Percentiles rank a stretch among this genome's conserved stretches.
Evolutionary conservation across 257 asterid species (phyloP).

Genomic region (Primulina tabacum): DNA sequence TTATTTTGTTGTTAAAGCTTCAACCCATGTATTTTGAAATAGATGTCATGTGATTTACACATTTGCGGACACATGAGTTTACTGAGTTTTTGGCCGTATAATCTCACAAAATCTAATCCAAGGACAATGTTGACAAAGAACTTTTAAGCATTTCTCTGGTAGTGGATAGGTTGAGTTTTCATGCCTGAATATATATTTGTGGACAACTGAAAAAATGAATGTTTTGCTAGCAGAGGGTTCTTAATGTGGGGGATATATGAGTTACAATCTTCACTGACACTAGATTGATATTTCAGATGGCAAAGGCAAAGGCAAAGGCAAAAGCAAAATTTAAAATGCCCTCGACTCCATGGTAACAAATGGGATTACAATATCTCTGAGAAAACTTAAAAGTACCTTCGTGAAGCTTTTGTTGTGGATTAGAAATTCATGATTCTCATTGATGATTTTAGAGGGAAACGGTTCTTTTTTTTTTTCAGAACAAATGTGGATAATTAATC

Average conservation of each 20-base stretch:
- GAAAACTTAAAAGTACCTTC: background rate
- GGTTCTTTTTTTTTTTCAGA: too few relatives aligned
- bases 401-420: background rate
- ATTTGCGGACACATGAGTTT: background rate
- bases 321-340: background rate
- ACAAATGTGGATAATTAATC: too few relatives aligned
- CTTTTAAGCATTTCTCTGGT: background rate
- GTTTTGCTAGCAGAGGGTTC: background rate
- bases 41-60: background rate
- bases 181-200: background rate
- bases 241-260: background rate
- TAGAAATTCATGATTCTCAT: background rate
- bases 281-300: background rate
- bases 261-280: background rate
- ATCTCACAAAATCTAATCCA: constrained; percentile 13
- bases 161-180: background rate
- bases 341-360: background rate
- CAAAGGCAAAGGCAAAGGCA: background rate
- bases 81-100: constrained; percentile 5
- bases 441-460: background rate
- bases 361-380: background rate
- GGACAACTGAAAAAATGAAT: background rate
- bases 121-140: background rate
- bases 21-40: too few relatives aligned
- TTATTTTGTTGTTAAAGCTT: background rate